Conservation (phyloP, 2,329 filamentous ascomycete species). For the Emmonsia crescens region DNA sequence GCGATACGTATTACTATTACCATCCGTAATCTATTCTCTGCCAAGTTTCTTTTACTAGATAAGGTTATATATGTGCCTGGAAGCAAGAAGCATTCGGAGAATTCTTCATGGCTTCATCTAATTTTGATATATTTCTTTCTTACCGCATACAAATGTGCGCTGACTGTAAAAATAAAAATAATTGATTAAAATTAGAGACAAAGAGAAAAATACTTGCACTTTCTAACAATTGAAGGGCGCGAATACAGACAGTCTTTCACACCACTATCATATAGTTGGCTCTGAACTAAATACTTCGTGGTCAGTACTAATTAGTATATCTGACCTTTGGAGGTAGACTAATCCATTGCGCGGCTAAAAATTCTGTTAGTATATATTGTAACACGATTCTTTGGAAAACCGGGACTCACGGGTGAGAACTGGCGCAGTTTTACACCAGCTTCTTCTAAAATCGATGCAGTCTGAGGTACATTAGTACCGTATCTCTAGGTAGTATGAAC, state of each 20-base stretch:
- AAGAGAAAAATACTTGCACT: neutral
- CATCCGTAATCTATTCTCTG: too few relatives aligned
- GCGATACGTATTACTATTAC: neutral
- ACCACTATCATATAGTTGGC: neutral
- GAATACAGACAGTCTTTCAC: too few relatives aligned
- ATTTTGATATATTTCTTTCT: too few relatives aligned
- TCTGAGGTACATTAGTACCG: constrained; percentile 29
- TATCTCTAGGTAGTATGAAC: constrained; percentile 1
- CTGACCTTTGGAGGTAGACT: constrained; percentile 48
- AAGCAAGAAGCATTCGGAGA: too few relatives aligned
- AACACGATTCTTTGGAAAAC: constrained; percentile 2
- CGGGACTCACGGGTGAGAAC: constrained; percentile 63
- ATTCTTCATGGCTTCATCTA: too few relatives aligned
- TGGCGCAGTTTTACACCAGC: constrained; percentile 79
- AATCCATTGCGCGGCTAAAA: constrained; percentile 52
- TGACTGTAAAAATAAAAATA: neutral
- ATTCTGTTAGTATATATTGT: constrained; percentile 3
- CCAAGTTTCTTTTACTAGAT: too few relatives aligned
- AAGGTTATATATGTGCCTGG: too few relatives aligned
- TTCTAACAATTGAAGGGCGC: neutral
- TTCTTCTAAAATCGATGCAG: constrained; percentile 69
- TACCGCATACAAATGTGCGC: too few relatives aligned
- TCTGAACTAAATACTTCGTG: neutral
- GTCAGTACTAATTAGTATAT: neutral
- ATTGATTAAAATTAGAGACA: neutral